Percentiles rank a stretch among this genome's conserved stretches.
Conservation (phyloP, 2,329 filamentous ascomycete species). For the Tolypocladium tundrense region DNA sequence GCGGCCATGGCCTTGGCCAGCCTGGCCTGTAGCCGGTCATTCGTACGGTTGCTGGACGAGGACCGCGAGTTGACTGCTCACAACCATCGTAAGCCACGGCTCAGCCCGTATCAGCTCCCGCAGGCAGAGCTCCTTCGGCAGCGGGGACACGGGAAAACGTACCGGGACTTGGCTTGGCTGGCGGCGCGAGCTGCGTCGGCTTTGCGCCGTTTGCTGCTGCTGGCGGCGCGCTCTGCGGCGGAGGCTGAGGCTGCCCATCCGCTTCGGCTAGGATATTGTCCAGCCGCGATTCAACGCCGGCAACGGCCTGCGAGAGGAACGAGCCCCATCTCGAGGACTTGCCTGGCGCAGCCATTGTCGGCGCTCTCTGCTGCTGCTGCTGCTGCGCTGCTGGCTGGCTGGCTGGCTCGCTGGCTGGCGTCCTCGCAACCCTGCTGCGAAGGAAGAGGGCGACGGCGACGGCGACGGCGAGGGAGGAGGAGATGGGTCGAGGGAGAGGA, state of each 20-base stretch:
- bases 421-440: neutral
- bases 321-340: constrained; percentile 58
- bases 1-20: constrained; percentile 79
- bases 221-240: neutral
- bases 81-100: neutral
- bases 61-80: constrained; percentile 43
- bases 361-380: neutral
- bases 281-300: constrained; percentile 84
- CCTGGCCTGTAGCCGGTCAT: constrained; percentile 80
- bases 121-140: neutral
- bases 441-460: neutral
- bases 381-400: neutral
- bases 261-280: constrained; percentile 86
- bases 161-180: constrained; percentile 17
- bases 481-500: neutral
- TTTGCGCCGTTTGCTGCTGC: neutral
- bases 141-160: neutral
- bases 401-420: neutral
- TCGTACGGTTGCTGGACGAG: constrained; percentile 52
- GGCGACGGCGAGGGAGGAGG: neutral
- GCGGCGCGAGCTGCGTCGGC: constrained; percentile 11
- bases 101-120: neutral
- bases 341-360: constrained; percentile 35
- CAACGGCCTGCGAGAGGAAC: constrained; percentile 81
- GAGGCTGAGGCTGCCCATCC: constrained; percentile 27